Evolutionary conservation across 148 eudicot genomes (phyloP), one percentile per base, ranked within the genome.

Genomic region (Chenopodium album): DNA sequence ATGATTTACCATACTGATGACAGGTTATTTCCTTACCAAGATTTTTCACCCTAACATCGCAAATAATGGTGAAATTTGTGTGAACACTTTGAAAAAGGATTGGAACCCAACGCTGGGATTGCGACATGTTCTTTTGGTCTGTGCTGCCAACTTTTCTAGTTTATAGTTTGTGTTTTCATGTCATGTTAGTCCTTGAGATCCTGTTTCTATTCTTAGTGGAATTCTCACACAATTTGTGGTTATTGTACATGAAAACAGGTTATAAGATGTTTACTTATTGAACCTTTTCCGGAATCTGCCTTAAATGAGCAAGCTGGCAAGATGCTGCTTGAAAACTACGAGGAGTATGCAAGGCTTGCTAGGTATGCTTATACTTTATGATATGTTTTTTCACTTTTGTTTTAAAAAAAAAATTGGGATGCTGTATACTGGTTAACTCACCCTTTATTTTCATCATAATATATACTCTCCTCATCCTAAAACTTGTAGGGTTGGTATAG

Each of bases 241-340:
- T 28, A 46, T 47, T 19, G 56, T 70, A 28, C 17, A 34, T 82
- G 76, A 50, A 79, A 23, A 75, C 89, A 95, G 99, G 99, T 95
- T 28, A 91, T 95, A 75, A 87, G 99, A 87, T 95, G 99, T 81
- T 87, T 95, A 77, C 85, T 95, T 72, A 95, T 95, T 47, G 99
- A 95, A 83, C 99, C 99, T 76, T 95, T 94, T 83, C 99, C 99
- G 31, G 99, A 95, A 87, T 95, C 99, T 28, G 99, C 99, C 70
- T 83, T 94, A 68, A 95, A 95, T 82, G 99, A 94, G 87, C 98
- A 94, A 81, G 99, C 99, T 67, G 99, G 99, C 84, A 95, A 94
- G 83, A 88, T 95, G 99, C 88, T 95, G 22, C 98, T 95, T 78
- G 99, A 95, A 81, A 82, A 95, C 72, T 95, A 95, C 47, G 98